Evolutionary conservation across 2,329 filamentous ascomycete genomes (phyloP).

Genomic region (Pseudocercospora pini-densiflorae): DNA sequence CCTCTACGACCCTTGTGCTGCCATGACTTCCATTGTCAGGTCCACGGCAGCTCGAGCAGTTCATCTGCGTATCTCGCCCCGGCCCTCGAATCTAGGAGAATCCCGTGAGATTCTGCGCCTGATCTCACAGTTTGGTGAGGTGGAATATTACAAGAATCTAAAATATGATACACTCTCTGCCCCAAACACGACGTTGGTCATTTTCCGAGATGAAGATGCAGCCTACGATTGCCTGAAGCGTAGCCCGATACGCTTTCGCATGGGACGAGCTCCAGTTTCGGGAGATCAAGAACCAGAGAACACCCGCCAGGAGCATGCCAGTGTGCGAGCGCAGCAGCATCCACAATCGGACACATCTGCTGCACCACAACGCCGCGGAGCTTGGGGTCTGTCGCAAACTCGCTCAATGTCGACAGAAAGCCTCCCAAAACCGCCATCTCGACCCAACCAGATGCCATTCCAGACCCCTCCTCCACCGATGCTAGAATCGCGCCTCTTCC

Average conservation of each 20-base stretch:
- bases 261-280: slow-evolving; percentile 36
- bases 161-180: slow-evolving; percentile 51
- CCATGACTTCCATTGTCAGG: slow-evolving; percentile 32
- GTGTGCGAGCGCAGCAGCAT: slow-evolving; percentile 3
- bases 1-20: not conserved
- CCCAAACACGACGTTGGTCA: slow-evolving; percentile 51
- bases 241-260: slow-evolving; percentile 53
- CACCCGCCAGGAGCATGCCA: not conserved
- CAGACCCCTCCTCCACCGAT: slow-evolving; percentile 21
- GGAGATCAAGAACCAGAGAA: slow-evolving; percentile 17
- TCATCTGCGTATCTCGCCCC: slow-evolving; percentile 53
- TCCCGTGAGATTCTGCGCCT: slow-evolving; percentile 55
- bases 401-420: slow-evolving; percentile 26
- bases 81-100: slow-evolving; percentile 53
- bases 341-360: slow-evolving; percentile 9
- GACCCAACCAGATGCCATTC: slow-evolving; percentile 22
- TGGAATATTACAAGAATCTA: slow-evolving; percentile 54
- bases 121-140: slow-evolving; percentile 54
- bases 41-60: slow-evolving; percentile 49
- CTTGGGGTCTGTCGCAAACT: slow-evolving; percentile 23
- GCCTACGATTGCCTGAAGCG: slow-evolving; percentile 49
- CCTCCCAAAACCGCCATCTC: slow-evolving; percentile 19
- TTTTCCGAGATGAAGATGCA: slow-evolving; percentile 48
- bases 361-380: not conserved
- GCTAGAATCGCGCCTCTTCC: slow-evolving; percentile 42